Percentiles rank a stretch among this genome's conserved stretches.
Evolutionary conservation across 2,329 filamentous ascomycete species (phyloP).

Genomic region (Tolypocladium amazonense): DNA sequence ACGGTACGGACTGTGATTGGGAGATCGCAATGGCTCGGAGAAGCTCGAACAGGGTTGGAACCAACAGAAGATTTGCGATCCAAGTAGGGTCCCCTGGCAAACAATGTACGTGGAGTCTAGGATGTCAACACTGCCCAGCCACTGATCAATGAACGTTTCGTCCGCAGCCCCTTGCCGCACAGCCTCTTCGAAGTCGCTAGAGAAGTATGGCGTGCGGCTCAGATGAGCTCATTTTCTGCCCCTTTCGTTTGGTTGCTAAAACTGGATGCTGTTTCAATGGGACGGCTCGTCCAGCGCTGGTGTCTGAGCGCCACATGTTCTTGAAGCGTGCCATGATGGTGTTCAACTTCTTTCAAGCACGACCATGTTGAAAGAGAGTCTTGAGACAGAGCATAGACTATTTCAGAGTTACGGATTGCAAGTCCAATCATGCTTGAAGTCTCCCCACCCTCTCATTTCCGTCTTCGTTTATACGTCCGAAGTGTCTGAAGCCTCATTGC

Average conservation of each 20-base stretch:
- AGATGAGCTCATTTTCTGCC: not conserved
- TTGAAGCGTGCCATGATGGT: not conserved
- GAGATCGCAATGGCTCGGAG: not conserved
- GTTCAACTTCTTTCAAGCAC: not conserved
- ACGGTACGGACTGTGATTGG: not conserved
- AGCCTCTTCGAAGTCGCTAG: not conserved
- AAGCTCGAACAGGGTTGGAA: not conserved
- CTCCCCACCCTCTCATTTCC: not conserved
- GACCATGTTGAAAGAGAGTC: not conserved
- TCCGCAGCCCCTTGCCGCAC: not conserved
- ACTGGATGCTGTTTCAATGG: not conserved
- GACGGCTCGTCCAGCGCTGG: not conserved
- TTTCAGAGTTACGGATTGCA: not conserved
- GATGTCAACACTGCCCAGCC: not conserved
- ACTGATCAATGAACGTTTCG: not conserved
- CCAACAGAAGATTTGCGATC: too few relatives aligned
- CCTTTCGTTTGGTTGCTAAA: not conserved
- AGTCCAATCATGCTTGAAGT: not conserved
- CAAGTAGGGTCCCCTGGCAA: not conserved
- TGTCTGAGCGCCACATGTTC: not conserved
- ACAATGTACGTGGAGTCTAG: not conserved
- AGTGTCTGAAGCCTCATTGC: not conserved
- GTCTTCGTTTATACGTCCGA: not conserved
- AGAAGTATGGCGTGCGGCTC: not conserved
- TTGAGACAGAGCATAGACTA: fast-evolving